Percentiles rank a stretch among this genome's conserved stretches.
phyloP scores from a whole-genome alignment of 1,139 yeast genomes.

The Geotrichum bryndzae region DNA sequence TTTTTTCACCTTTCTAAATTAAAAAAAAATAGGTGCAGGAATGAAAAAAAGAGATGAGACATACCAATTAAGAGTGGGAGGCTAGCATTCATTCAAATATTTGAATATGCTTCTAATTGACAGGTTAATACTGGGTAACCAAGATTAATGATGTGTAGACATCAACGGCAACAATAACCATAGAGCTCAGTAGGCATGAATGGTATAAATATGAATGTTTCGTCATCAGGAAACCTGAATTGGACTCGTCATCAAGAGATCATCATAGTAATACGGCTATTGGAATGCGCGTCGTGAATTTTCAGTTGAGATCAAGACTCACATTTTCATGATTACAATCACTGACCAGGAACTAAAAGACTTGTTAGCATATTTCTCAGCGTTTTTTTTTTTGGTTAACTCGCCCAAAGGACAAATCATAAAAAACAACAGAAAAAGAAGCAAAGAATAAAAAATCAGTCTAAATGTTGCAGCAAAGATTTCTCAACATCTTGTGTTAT shows the following conservation, averaged over 20 bases:
- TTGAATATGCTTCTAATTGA: neutral
- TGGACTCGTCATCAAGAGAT: constrained; percentile 99
- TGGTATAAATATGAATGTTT: constrained; percentile 69
- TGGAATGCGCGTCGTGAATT: neutral
- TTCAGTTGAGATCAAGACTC: neutral
- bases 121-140: neutral
- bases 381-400: neutral
- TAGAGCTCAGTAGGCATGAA: constrained; percentile 60
- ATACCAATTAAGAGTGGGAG: neutral
- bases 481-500: constrained; percentile 14
- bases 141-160: neutral
- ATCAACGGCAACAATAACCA: neutral
- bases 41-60: neutral
- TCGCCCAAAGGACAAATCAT: neutral
- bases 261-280: constrained; percentile 47
- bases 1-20: neutral
- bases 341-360: neutral
- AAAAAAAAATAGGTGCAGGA: neutral
- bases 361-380: neutral
- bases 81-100: neutral
- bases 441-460: neutral
- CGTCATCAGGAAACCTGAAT: constrained; percentile 89
- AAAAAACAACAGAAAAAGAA: neutral
- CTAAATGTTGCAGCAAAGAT: constrained; percentile 13
- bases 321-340: neutral